phyloP scores from a whole-genome alignment of 495 filamentous ascomycete genomes.

The Baudoinia panamericana region DNA sequence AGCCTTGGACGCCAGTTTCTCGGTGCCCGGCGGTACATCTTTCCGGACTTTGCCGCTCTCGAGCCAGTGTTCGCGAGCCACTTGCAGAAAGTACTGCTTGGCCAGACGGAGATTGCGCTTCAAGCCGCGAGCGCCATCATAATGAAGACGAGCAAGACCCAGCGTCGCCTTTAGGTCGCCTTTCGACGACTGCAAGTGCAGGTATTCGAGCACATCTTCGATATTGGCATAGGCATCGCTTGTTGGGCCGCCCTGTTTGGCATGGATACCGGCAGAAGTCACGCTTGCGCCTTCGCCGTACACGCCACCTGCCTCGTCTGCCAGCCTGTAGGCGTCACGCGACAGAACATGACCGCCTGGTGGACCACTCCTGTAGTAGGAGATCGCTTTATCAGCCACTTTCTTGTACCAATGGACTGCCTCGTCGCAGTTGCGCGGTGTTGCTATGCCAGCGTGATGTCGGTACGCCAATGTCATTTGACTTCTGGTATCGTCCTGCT shows the following conservation, averaged over 20 bases:
- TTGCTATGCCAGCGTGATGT: slow-evolving; percentile 73
- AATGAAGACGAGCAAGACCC: slow-evolving; percentile 75
- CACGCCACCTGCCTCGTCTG: slow-evolving; percentile 82
- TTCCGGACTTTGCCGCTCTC: slow-evolving; percentile 52
- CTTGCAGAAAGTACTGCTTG: slow-evolving; percentile 66
- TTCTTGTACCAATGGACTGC: slow-evolving; percentile 80
- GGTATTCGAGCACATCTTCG: slow-evolving; percentile 87
- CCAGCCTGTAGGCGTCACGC: slow-evolving; percentile 61
- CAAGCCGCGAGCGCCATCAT: slow-evolving; percentile 70
- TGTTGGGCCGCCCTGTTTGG: slow-evolving; percentile 52
- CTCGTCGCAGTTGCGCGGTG: slow-evolving; percentile 70
- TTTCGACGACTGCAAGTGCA: slow-evolving; percentile 87
- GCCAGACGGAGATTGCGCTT: slow-evolving; percentile 61
- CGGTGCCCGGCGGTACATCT: slow-evolving; percentile 41
- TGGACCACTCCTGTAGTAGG: slow-evolving; percentile 72
- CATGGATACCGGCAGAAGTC: slow-evolving; percentile 80
- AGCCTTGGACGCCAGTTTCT: slow-evolving; percentile 76
- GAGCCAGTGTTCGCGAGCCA: slow-evolving; percentile 80
- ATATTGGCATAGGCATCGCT: slow-evolving; percentile 68
- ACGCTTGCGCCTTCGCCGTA: slow-evolving; percentile 91
- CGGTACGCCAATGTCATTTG: slow-evolving; percentile 92
- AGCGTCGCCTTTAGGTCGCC: slow-evolving; percentile 87
- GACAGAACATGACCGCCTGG: slow-evolving; percentile 74
- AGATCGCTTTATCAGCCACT: slow-evolving; percentile 86
- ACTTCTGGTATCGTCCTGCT: slow-evolving; percentile 66